Evolutionary conservation across 371 early-diverging fungal genomes (phyloP), one percentile per base, ranked within the genome.

Genomic region (Rhizopus microsporus): DNA sequence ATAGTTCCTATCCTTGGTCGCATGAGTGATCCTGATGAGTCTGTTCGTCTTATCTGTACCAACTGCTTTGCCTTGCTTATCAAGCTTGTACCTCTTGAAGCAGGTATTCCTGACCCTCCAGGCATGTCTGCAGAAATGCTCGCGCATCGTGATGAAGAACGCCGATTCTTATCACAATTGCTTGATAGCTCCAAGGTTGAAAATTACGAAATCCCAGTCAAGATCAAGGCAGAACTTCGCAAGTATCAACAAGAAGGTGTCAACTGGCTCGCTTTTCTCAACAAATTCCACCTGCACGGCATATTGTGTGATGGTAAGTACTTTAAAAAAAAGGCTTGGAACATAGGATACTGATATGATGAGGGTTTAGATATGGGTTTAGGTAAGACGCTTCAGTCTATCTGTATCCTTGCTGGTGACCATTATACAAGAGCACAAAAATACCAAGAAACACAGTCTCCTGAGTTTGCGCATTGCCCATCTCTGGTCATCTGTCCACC

Each of bases 351-450:
- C 7, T 45, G 46, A 37, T 37, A 15, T 2, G 0, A 23, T 23
- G 23, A 23, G 23, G 23, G 23, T 47, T 54, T 55, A 85, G 93
- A 98, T 81, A 99, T 99, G 99, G 99, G 99, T 23, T 81, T 91
- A 58, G 99, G 96, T 38, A 99, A 99, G 77, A 99, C 99, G 1
- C 77, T 99, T 10, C 99, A 99, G 73, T 90, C 97, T 8, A 97
- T 99, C 45, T 95, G 96, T 65, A 94, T 96, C 52, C 68, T 99
- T 17, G 93, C 96, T 8, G 87, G 93, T 55, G 95, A 96, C 70
- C 97, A 97, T 57, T 72, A 81, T 61, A 57, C 79, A 38, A 86
- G 95, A 23, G 75, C 77, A 7, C 71, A 81, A 52, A 77, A 82
- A 57, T 88, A 78, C 67, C 63, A 58, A 12, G 77, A 81, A 51